Evolutionary conservation across 2,329 filamentous ascomycete genomes (phyloP).

Genomic region (Neonectria sp.): DNA sequence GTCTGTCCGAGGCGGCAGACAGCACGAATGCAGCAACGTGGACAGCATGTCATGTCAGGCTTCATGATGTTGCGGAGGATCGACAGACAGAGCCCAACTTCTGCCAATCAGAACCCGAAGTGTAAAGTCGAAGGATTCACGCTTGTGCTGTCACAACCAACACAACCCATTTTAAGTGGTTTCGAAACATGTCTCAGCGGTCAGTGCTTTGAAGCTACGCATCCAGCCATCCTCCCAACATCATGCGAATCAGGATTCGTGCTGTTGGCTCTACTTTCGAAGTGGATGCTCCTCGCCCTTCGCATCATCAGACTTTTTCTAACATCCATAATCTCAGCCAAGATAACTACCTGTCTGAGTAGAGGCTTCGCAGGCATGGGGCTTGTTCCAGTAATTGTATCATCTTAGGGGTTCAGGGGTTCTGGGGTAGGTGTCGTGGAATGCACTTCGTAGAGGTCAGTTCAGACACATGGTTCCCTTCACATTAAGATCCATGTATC

Average conservation of each 20-base stretch:
- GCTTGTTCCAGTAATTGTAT: background rate
- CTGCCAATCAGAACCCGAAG: conserved; percentile 4
- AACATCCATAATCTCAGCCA: background rate
- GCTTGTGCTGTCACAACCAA: conserved; percentile 12
- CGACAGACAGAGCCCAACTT: background rate
- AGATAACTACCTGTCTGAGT: background rate
- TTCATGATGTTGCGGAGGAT: conserved; percentile 2
- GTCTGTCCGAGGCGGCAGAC: background rate
- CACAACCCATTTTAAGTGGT: conserved; percentile 3
- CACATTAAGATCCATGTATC: background rate
- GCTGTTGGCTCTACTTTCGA: background rate
- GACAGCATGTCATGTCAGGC: background rate
- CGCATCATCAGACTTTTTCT: background rate
- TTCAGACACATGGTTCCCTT: background rate
- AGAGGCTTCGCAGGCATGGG: background rate
- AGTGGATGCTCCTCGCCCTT: background rate
- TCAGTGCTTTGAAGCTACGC: background rate
- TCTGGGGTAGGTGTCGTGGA: background rate
- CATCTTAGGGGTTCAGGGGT: background rate
- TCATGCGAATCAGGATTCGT: background rate
- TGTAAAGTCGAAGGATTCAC: conserved; percentile 4
- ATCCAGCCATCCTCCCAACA: conserved; percentile 13
- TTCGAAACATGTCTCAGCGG: conserved; percentile 13
- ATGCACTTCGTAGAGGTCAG: background rate
- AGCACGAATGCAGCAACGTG: background rate